Evolutionary conservation across 805 yeast genomes (phyloP).

Genomic region (Candida maesae): DNA sequence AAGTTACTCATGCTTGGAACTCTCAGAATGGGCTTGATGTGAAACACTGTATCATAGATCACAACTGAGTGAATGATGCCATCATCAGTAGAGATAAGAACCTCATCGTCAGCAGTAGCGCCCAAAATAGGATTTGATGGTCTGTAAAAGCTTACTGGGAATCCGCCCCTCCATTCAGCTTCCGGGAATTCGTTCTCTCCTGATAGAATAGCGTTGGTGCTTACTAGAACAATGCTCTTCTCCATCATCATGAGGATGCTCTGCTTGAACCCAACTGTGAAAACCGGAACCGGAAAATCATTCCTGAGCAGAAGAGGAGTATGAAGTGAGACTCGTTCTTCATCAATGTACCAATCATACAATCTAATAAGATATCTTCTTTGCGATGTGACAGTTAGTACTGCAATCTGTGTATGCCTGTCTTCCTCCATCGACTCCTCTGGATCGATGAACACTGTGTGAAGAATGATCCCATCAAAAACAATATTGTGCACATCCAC

Average conservation of each 20-base stretch:
- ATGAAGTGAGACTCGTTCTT: slow-evolving; percentile 31
- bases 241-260: slow-evolving; percentile 39
- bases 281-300: slow-evolving; percentile 39
- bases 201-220: slow-evolving; percentile 43
- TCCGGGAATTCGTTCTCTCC: slow-evolving; percentile 39
- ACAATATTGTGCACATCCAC: slow-evolving; percentile 37
- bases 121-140: slow-evolving; percentile 26
- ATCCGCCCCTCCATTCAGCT: slow-evolving; percentile 24
- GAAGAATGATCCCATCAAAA: slow-evolving; percentile 39
- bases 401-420: slow-evolving; percentile 33
- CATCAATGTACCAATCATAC: slow-evolving; percentile 40
- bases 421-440: slow-evolving; percentile 17
- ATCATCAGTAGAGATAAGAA: slow-evolving; percentile 24
- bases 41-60: slow-evolving; percentile 21
- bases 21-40: slow-evolving; percentile 31
- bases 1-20: slow-evolving; percentile 34
- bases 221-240: slow-evolving; percentile 32
- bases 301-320: slow-evolving; percentile 39
- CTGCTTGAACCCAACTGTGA: slow-evolving; percentile 37
- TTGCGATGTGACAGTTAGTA: slow-evolving; percentile 34
- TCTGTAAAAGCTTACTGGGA: slow-evolving; percentile 39
- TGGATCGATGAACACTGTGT: slow-evolving; percentile 41
- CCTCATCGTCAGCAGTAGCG: slow-evolving; percentile 15
- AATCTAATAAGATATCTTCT: slow-evolving; percentile 36
- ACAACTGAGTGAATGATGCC: slow-evolving; percentile 24